Conservation (phyloP, 169 alveolate species). For the Babesia sp. region DNA sequence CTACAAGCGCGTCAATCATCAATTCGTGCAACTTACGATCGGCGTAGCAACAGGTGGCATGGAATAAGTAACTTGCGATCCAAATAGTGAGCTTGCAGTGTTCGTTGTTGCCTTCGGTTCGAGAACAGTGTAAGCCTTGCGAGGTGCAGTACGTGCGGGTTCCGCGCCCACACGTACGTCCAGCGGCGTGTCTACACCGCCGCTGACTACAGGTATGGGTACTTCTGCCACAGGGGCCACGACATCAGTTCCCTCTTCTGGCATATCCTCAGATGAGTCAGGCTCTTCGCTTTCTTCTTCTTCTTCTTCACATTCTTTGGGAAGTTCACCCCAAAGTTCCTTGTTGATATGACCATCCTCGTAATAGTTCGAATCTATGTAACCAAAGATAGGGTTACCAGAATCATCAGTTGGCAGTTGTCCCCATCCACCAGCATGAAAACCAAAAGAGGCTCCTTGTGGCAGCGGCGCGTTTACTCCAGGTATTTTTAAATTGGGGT, state of each 20-base stretch:
- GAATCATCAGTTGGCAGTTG: constrained; percentile 83
- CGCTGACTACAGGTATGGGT: constrained; percentile 22
- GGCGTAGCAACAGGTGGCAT: constrained; percentile 71
- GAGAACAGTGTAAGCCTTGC: constrained; percentile 66
- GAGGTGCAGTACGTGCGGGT: constrained; percentile 37
- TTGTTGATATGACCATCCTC: constrained; percentile 59
- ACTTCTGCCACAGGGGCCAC: constrained; percentile 38
- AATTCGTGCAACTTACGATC: constrained; percentile 5
- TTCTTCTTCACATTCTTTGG: constrained; percentile 62
- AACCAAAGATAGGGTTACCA: constrained; percentile 78
- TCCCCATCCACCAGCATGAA: constrained; percentile 93
- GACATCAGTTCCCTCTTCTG: constrained; percentile 48
- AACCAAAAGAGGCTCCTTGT: constrained; percentile 83
- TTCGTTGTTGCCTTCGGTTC: constrained; percentile 46
- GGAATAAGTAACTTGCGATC: constrained; percentile 62
- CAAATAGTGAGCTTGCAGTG: constrained; percentile 51
- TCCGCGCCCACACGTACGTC: constrained; percentile 37
- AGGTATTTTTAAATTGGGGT: constrained; percentile 95
- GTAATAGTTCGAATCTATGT: constrained; percentile 68
- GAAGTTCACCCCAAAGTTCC: constrained; percentile 69
- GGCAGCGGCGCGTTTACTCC: constrained; percentile 94
- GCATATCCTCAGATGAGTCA: constrained; percentile 27
- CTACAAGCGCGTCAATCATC: not conserved
- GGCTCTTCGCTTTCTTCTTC: constrained; percentile 60
- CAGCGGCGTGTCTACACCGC: constrained; percentile 61